Percentiles rank a stretch among this genome's conserved stretches.
phyloP scores from a whole-genome alignment of 768 basidiomycete species.

The Obba rivulosa region DNA sequence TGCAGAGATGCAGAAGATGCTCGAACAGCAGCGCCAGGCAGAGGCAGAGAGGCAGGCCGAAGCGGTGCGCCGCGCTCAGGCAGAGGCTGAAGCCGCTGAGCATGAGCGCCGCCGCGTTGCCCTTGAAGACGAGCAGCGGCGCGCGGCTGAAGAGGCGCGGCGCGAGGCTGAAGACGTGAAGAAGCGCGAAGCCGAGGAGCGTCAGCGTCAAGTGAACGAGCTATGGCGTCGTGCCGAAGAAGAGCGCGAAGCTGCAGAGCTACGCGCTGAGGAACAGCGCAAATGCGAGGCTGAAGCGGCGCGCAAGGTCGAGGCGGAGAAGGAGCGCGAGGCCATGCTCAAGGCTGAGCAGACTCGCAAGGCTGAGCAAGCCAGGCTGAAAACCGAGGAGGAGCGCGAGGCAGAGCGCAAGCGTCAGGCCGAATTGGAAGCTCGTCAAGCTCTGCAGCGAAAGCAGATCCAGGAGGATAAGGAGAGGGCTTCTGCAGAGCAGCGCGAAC shows the following conservation, averaged over 20 bases:
- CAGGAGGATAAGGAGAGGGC: conserved; percentile 1
- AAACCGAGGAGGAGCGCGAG: not conserved
- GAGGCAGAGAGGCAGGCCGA: conserved; percentile 1
- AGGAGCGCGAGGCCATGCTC: not conserved
- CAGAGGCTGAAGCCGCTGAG: conserved; percentile 1
- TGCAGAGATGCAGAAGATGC: conserved; percentile 1
- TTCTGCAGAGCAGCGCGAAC: not conserved
- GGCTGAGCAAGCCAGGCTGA: too few relatives aligned
- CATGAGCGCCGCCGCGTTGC: conserved; percentile 2
- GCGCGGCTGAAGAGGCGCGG: not conserved
- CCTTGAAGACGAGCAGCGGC: not conserved
- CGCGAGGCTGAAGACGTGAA: not conserved
- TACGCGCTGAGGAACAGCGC: not conserved
- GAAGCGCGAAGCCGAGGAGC: not conserved
- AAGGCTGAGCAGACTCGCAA: too few relatives aligned
- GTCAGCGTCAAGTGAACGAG: not conserved
- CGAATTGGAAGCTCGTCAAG: too few relatives aligned
- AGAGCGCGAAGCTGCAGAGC: not conserved
- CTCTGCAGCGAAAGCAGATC: not conserved
- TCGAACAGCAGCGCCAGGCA: conserved; percentile 12
- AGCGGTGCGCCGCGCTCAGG: not conserved
- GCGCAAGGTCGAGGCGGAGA: not conserved
- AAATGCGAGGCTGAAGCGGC: not conserved
- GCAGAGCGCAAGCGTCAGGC: not conserved
- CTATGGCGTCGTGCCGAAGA: not conserved